Conservation (phyloP, 169 alveolate genomes). For the Cyclospora cayetanensis region DNA sequence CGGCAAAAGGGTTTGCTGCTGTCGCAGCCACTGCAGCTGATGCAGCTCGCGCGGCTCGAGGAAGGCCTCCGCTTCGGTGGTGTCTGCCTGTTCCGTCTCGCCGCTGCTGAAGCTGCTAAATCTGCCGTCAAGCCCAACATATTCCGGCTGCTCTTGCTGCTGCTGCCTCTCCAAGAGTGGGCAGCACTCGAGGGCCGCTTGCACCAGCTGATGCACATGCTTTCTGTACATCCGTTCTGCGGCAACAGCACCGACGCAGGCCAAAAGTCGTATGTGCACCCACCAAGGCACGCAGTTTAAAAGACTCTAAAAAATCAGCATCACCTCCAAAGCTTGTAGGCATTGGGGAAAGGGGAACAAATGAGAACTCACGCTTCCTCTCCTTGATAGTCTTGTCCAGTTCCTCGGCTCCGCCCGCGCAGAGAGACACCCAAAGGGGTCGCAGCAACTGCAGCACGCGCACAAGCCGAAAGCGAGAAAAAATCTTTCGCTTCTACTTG, state of each 20-base stretch:
- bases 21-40: neutral
- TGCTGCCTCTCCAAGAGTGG: neutral
- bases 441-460: neutral
- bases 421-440: neutral
- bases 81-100: neutral
- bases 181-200: neutral
- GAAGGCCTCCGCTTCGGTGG: neutral
- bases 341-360: neutral
- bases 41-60: neutral
- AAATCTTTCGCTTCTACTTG: neutral
- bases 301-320: neutral
- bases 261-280: neutral
- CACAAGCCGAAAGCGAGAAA: neutral
- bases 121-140: neutral
- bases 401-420: neutral
- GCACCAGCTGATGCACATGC: neutral
- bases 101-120: constrained; percentile 6
- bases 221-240: neutral
- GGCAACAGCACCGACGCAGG: neutral
- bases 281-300: neutral
- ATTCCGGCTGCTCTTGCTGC: neutral
- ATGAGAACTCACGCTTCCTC: neutral
- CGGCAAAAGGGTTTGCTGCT: neutral
- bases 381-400: neutral
- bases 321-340: neutral